Evolutionary conservation across 192 early-diverging fungal genomes (phyloP).

Genomic region (Coemansia sp.): DNA sequence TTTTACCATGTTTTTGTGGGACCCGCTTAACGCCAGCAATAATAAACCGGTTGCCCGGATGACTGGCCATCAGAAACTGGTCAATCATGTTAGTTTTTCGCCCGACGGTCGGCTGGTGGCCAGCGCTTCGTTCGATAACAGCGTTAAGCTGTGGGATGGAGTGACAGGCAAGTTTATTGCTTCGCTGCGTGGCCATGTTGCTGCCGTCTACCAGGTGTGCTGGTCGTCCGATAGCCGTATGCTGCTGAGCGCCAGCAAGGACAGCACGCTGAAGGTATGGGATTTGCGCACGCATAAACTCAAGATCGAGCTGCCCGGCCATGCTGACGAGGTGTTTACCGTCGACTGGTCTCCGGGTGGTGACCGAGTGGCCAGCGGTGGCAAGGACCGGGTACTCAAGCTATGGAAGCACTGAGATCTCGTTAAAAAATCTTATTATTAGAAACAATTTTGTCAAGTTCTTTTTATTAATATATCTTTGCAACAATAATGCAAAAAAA

Average conservation of each 20-base stretch:
- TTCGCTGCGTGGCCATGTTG: slow-evolving; percentile 93
- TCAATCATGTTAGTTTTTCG: slow-evolving; percentile 93
- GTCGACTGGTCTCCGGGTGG: slow-evolving; percentile 96
- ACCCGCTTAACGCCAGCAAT: slow-evolving; percentile 61
- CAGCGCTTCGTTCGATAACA: slow-evolving; percentile 95
- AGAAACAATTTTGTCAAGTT: too few relatives aligned
- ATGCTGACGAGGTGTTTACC: slow-evolving; percentile 92
- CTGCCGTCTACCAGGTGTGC: slow-evolving; percentile 93
- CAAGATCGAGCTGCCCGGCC: slow-evolving; percentile 93
- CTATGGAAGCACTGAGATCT: slow-evolving; percentile 65
- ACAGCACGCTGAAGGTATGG: slow-evolving; percentile 94
- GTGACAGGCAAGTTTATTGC: slow-evolving; percentile 85
- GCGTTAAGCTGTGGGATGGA: slow-evolving; percentile 97
- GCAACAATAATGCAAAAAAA: not conserved
- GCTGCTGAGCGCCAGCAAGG: slow-evolving; percentile 86
- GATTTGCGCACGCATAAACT: slow-evolving; percentile 88
- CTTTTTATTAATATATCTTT: too few relatives aligned
- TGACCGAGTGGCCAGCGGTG: slow-evolving; percentile 89
- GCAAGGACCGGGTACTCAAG: slow-evolving; percentile 89
- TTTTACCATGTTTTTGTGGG: slow-evolving; percentile 98
- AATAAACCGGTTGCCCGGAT: slow-evolving; percentile 83
- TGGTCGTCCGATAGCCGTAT: slow-evolving; percentile 94
- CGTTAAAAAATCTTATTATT: too few relatives aligned
- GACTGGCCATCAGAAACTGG: slow-evolving; percentile 94
- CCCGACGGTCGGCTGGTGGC: slow-evolving; percentile 89